Base-by-base conservation (phyloP, 2,329 filamentous ascomycete species). In the Sphaerulina musiva region DNA sequence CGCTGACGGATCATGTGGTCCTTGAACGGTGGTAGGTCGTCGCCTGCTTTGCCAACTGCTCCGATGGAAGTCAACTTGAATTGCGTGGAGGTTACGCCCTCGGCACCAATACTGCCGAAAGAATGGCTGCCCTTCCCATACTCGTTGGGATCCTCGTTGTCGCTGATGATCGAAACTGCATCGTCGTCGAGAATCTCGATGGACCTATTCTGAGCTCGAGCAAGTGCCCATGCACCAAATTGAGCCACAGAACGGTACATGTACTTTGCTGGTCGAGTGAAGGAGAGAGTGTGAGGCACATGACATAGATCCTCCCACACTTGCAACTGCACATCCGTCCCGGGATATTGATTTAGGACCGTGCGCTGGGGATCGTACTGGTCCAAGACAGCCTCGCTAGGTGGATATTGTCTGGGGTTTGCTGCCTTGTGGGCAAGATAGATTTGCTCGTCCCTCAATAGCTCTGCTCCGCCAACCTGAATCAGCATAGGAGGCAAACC, bases 221-320 rank as follows among this genome's bases (percentile, higher is more conserved):
- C 89, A 20, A 96, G 77, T 0, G 87, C 86, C 91, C 91, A 97
- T 0, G 91, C 89, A 2, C 90, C 87, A 66, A 98, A 97, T 62
- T 96, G 92, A 0, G 93, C 87, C 49, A 96, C 83, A 1, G 89
- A 88, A 46, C 92, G 82, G 69, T 89, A 97, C 90, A 97, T 96
- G 72, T 87, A 87, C 69, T 97, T 97, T 44, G 92, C 93, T 0
- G 93, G 93, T n/a, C 85, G 81, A 0, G 92, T 97, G 69, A 95
- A 97, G 64, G 89, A 95, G n/a, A 97, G 78, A 0, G 91, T 96
- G 0, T 92, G 89, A 0, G 86, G 85, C 5, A 95, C 91, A 67
- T 97, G 92, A 65, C 93, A 97, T 2, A 97, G 75, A 64, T 95
- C 87, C 54, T 97, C 92, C 91, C 92, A 97, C 1, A 97, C 85